These are phyloP conservation scores for Metrosideros polymorpha DNA, from an alignment of 441 rosid species.

Conservation along the genomic window DNA sequence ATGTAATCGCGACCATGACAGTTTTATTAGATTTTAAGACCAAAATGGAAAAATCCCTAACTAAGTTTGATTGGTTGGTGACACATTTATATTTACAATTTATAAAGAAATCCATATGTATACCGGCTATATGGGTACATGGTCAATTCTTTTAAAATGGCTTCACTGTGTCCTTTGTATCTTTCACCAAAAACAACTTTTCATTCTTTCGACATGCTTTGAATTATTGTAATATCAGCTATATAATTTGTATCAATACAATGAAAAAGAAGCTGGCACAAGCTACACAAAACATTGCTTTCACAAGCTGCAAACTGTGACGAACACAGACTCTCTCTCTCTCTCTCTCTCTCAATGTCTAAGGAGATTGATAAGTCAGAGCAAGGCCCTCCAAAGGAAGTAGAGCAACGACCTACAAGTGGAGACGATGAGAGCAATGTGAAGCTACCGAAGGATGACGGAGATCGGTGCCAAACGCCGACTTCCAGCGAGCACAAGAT, in stretches of 20 bases:
- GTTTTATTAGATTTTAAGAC: background rate
- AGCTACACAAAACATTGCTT: background rate
- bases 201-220: background rate
- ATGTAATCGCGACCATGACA: background rate
- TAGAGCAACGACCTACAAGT: background rate
- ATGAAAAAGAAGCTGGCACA: background rate
- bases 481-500: constrained; percentile 37
- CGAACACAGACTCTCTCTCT: background rate
- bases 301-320: background rate
- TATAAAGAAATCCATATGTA: background rate
- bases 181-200: background rate
- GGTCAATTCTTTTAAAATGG: background rate
- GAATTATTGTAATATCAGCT: background rate
- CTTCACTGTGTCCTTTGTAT: background rate
- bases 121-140: no score
- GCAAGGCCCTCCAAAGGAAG: background rate
- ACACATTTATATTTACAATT: background rate
- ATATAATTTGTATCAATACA: background rate
- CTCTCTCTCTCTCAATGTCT: background rate
- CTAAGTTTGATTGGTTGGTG: background rate
- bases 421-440: background rate
- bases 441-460: background rate
- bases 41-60: background rate
- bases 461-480: constrained; percentile 43
- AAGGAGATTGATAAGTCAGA: background rate